Base-by-base conservation (phyloP, 2,329 filamentous ascomycete species). In the Dothistroma pini region DNA sequence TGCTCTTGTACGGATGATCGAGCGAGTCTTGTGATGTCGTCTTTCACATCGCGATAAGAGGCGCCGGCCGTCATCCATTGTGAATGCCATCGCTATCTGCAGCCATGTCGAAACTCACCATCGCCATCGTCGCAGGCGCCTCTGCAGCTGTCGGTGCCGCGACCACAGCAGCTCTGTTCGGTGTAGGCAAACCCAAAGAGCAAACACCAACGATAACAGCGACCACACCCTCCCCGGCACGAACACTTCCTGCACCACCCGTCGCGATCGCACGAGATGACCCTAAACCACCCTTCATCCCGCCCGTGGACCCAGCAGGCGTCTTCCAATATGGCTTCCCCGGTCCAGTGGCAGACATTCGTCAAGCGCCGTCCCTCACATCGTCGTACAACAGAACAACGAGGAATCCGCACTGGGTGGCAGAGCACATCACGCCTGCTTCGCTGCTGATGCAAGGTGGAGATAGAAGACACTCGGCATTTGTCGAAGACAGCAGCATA, bases 391-490 rank as follows among this genome's bases (percentile, higher is more conserved):
- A 99, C 79, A 91, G 95, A 31, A 88, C 91, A 63, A 89, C 87
- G 49, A 87, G 93, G 73, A 99, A 99, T 78, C 95, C 95, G 32
- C 84, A 90, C 75, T 99, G 93, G 93, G 95, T 81, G 21, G 79
- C 89, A 66, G 95, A 99, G 80, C 95, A 99, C 81, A 97, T 99
- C 77, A 99, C 95, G 0, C 87, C 92, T 1, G 85, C 86, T 38
- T 97, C 93, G 0, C 84, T 99, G 14, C 83, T 88, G 3, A 75
- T 81, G 56, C 86, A 86, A 65, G 86, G 89, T 63, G 95, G 86
- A 68, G 93, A 97, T 79, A 88, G 95, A 72, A 90, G 91, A 75
- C 82, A 93, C 82, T 92, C 87, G 75, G 78, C 79, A 63, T 99
- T 99, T 76, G 77, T 87, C 67, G 93, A 99, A 78, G 95, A 99